Evolutionary conservation across 179 eudicot species (phyloP), one percentile per base, ranked within the genome.

Genomic region (Camellia oleifera): DNA sequence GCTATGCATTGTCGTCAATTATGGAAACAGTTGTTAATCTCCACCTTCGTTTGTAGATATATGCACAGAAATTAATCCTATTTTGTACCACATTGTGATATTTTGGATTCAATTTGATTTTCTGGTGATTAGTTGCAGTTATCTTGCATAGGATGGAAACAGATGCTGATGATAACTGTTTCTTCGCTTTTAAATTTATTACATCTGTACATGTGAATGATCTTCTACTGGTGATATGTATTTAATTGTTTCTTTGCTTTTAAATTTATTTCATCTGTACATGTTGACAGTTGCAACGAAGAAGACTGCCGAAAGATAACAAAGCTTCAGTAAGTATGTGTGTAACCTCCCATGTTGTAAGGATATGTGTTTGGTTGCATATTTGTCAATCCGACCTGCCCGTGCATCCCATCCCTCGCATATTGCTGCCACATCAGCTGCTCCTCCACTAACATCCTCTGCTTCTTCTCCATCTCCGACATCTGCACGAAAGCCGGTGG

Each of bases 401-500:
- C 97, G 69, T 89, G 92, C 94, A 84, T 90, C 42, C 97, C 93
- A 65, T 88, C 85, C 64, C 84, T 88, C 13, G 85, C 82, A 80
- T 92, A 94, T 65, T 95, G 93, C 75, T 94, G 93, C 98, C 99
- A 95, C 92, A 91, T 81, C n/a, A 82, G 5, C 57, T 96, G 98
- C 85, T 96, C 99, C 75, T 94, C 89, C 68, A 88, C 79, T 77
- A 96, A 76, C 66, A 85, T 44, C 79, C 87, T 84, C 70, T 91
- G 99, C 78, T 94, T 94, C 86, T 83, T 91, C 83, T 96, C 97
- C 86, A 92, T 60, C 32, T 96, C 99, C 15, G 94, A 85, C 94
- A 96, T 94, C 77, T 96, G 99, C 66, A 96, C 96, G n/a, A 88
- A 96, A 1, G 97, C 40, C 13, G 97, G 97, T 26, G 98, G 93